Conservation (phyloP, 2,329 filamentous ascomycete species). For the Torrubiellomyces zombiae region DNA sequence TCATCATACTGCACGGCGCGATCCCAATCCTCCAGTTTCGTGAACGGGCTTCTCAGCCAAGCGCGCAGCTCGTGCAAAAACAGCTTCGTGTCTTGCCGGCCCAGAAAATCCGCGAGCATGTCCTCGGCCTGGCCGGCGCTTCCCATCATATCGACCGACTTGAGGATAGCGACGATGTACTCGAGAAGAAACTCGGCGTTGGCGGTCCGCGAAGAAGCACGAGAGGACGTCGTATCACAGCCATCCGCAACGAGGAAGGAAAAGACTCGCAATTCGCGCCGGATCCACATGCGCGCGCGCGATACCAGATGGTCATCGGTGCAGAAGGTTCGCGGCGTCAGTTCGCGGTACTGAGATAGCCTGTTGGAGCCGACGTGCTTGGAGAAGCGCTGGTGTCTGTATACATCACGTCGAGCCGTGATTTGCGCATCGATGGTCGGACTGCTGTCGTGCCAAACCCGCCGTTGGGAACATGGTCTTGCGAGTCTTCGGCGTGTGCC, state of each 20-base stretch:
- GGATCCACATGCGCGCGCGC: conserved; percentile 64
- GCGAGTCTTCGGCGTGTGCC: conserved; percentile 3
- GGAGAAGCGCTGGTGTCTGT: conserved; percentile 55
- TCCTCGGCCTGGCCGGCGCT: conserved; percentile 65
- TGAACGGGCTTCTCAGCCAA: conserved; percentile 70
- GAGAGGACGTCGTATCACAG: conserved; percentile 5
- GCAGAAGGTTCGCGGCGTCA: conserved; percentile 51
- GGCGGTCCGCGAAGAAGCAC: conserved; percentile 24
- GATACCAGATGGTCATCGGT: conserved; percentile 51
- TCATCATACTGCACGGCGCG: conserved; percentile 52
- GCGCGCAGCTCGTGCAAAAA: conserved; percentile 74
- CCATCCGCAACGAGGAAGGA: conserved; percentile 39
- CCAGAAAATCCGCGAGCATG: conserved; percentile 63
- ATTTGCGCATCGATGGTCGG: conserved; percentile 5
- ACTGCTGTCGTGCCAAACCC: not conserved
- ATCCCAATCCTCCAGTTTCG: conserved; percentile 63
- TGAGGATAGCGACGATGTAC: conserved; percentile 71
- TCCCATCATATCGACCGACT: conserved; percentile 65
- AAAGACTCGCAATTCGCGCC: conserved; percentile 74
- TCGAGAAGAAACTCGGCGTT: conserved; percentile 77
- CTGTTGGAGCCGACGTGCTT: conserved; percentile 70
- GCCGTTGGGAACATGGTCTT: too few species aligned
- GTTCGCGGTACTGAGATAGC: conserved; percentile 56
- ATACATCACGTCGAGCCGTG: conserved; percentile 51
- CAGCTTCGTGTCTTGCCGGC: conserved; percentile 51